Evolutionary conservation across 768 basidiomycete species (phyloP), one percentile per base, ranked within the genome.

Genomic region (Boletus speciosus): DNA sequence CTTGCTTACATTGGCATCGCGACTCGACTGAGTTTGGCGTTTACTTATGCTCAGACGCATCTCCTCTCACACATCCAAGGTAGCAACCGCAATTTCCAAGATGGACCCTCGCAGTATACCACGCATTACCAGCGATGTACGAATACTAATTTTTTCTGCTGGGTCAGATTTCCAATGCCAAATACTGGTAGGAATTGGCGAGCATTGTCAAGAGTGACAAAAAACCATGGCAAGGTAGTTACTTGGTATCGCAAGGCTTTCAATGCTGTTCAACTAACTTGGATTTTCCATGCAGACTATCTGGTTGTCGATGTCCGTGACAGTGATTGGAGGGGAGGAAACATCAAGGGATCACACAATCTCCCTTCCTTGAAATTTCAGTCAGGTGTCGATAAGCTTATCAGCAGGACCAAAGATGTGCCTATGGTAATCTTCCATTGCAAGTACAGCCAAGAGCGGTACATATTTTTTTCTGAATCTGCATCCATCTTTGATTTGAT

Each of bases 221-320:
- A 62, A 71, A 74, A 32, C 72, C 81, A 8, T 71, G 74, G 62
- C 81, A 82, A 66, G 69, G 69, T 68, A 27, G 23, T 1, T 41
- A 3, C 15, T 41, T 38, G 25, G 25, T 27, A 10, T 27, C 34
- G 10, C 42, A 31, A 15, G 12, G n/a, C n/a, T 41, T 34, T 19
- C 19, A 19, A 19, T 46, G 14, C 10, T 12, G 32, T 36, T 21
- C 19, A 38, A n/a, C 51, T 44, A 29, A 53, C 36, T 39, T 6
- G 40, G 3, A 19, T 16, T 10, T 38, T 38, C 32, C 31, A 12
- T 36, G 40, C 47, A 70, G 88, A 92, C 65, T 93, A 84, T 65
- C 68, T 86, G 31, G 78, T 93, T 41, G 80, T 93, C 38, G 91
- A 93, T 67, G 91, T 93, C 32, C 84, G 91, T n/a, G 90, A 91